phyloP scores from a whole-genome alignment of 2,329 filamentous ascomycete species.

The Calonectria fujianensis region DNA sequence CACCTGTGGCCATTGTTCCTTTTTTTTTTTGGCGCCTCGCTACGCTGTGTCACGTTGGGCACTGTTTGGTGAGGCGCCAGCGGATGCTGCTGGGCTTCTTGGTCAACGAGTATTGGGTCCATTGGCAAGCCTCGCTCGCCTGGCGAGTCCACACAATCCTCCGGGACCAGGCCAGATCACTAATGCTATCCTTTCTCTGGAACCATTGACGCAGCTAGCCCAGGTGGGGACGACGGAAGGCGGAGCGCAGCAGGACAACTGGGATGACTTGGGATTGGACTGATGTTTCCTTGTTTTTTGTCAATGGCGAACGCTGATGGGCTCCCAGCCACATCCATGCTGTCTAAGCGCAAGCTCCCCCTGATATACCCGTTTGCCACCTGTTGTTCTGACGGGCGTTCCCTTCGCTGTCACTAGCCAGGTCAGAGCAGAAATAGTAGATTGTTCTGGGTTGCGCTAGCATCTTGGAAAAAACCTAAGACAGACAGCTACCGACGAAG shows the following conservation, averaged over 20 bases:
- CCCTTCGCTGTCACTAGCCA: conserved; percentile 22
- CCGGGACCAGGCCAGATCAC: conserved; percentile 23
- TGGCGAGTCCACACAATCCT: conserved; percentile 22
- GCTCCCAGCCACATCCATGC: conserved; percentile 28
- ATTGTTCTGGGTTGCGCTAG: conserved; percentile 21
- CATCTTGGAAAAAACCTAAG: conserved; percentile 21
- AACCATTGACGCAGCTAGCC: conserved; percentile 33
- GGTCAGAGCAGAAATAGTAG: conserved; percentile 7
- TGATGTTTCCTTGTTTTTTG: conserved; percentile 38
- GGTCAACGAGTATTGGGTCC: conserved; percentile 10
- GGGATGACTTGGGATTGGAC: conserved; percentile 38
- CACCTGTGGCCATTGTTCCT: conserved; percentile 10
- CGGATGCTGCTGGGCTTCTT: conserved; percentile 27
- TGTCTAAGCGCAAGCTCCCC: conserved; percentile 35
- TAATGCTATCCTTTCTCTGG: conserved; percentile 27
- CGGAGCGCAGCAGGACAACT: conserved; percentile 35
- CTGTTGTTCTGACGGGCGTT: conserved; percentile 24
- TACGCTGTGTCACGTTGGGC: conserved; percentile 25
- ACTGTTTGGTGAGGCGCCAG: conserved; percentile 26
- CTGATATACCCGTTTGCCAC: conserved; percentile 31
- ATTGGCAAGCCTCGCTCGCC: conserved; percentile 29
- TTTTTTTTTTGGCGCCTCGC: conserved; percentile 11
- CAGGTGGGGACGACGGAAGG: conserved; percentile 36
- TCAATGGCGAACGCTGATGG: conserved; percentile 34
- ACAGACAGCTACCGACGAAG: conserved; percentile 4